Evolutionary conservation across 1,284 basidiomycete species (phyloP), one percentile per base, ranked within the genome.

Genomic region (Pisolithus thermaeus): DNA sequence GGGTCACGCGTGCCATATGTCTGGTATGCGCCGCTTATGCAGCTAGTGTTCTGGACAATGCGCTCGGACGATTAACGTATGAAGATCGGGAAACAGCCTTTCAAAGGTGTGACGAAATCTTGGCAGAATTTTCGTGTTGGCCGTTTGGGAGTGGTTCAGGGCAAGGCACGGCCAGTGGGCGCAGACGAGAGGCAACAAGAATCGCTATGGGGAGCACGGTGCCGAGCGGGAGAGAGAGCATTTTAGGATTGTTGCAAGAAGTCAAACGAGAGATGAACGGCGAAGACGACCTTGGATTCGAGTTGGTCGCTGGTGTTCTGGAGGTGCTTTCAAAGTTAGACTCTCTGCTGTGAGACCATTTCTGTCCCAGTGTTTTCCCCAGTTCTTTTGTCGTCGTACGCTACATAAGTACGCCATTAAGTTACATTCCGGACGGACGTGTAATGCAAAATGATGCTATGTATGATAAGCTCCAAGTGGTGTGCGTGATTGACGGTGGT

Each of bases 31-130:
- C 92, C 0, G 88, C 87, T 50, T 96, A 96, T 63, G 91, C 93
- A 0, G 94, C 92, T 14, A 92, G 86, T 62, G 94, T 97, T n/a
- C 78, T 97, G 47, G 94, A 97, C 64, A 96, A 96, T 61, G 92
- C 92, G 12, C 87, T 97, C 58, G 83, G 84, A 51, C 76, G 91
- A 57, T 73, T 97, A 27, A 85, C 83, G 9, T 97, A 95, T 62
- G 94, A 97, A 68, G 88, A 92, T 52, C 74, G 94, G 46, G 94
- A 97, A 73, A 84, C 82, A 1, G 93, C 93, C 30, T 95, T 97
- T 66, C 83, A 83, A 56, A 77, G 94, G 54, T 93, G 90, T 60
- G 94, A 97, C 66, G 94, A 97, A 59, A 83, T 97, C 35, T 74
- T 97, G 27, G 85, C 83, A 43, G 93, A 95, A 70, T 97, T 97